These are phyloP conservation scores for Aspergillus fructus DNA, from an alignment of 2,329 filamentous ascomycete genomes.

Conservation along the genomic window DNA sequence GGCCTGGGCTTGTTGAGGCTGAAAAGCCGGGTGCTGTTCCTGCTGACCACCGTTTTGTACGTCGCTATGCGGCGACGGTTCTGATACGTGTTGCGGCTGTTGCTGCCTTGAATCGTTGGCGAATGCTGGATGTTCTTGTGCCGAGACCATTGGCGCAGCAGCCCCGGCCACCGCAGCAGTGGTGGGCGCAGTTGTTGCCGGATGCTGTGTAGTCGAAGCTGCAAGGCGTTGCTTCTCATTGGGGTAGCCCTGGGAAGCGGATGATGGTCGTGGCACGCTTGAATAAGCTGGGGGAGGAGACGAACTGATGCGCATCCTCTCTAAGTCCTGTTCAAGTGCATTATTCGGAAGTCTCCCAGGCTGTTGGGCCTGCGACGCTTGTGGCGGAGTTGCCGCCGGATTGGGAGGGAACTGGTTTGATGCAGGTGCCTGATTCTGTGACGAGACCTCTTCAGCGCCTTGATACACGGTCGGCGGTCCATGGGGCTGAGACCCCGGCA, in stretches of 20 bases:
- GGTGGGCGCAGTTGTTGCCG: conserved; percentile 15
- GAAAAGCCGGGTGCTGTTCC: conserved; percentile 20
- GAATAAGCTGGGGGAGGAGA: conserved; percentile 96
- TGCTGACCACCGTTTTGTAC: conserved; percentile 21
- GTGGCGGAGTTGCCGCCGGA: conserved; percentile 22
- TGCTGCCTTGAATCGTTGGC: conserved; percentile 72
- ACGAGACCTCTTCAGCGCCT: conserved; percentile 67
- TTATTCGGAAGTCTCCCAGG: conserved; percentile 56
- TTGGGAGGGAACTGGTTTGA: conserved; percentile 39
- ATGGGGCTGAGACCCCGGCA: conserved; percentile 80
- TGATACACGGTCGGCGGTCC: conserved; percentile 91
- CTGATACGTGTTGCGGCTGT: conserved; percentile 15
- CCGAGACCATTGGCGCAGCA: conserved; percentile 33
- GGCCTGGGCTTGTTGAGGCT: conserved; percentile 35
- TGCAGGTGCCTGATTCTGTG: conserved; percentile 39
- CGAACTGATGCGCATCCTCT: conserved; percentile 74
- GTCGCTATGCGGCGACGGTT: conserved; percentile 37
- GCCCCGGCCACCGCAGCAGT: conserved; percentile 15
- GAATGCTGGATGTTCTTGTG: conserved; percentile 77
- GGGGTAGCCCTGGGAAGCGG: conserved; percentile 61
- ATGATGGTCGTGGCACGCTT: conserved; percentile 58
- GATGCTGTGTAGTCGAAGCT: conserved; percentile 26
- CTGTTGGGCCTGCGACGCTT: conserved; percentile 21
- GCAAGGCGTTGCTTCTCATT: conserved; percentile 70
- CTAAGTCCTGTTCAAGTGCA: conserved; percentile 82